Conservation (phyloP, 164 flowering plant genomes). For the Cinnamomum chago region DNA sequence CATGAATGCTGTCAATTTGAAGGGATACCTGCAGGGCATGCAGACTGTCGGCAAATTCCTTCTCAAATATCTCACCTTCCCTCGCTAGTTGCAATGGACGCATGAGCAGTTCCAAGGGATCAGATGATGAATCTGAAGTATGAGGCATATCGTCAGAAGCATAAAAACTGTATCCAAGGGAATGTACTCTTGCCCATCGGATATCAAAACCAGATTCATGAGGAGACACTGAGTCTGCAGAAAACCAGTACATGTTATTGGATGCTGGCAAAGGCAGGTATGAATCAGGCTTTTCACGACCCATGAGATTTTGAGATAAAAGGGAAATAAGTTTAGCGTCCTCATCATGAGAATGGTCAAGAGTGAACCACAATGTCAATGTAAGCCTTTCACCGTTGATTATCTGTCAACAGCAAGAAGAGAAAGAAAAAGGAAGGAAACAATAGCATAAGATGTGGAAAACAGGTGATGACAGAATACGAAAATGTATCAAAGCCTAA, state of each 20-base stretch:
- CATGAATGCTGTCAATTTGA: background rate
- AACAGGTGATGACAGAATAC: too few relatives aligned
- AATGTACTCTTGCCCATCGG: constrained; percentile 65
- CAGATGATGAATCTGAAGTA: constrained; percentile 19
- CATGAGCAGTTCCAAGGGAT: constrained; percentile 36
- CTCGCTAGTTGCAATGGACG: constrained; percentile 45
- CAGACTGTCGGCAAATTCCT: constrained; percentile 60
- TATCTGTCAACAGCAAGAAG: constrained; percentile 40
- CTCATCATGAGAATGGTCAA: constrained; percentile 73
- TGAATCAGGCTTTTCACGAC: constrained; percentile 18
- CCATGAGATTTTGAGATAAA: constrained; percentile 34
- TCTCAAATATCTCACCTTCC: constrained; percentile 41
- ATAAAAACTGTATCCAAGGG: constrained; percentile 55
- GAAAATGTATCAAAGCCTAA: too few relatives aligned
- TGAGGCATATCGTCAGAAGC: constrained; percentile 17
- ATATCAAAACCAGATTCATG: constrained; percentile 55
- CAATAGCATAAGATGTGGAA: background rate
- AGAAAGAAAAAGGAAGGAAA: background rate
- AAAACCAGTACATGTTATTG: constrained; percentile 87
- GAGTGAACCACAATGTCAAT: constrained; percentile 85
- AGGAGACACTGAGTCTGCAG: constrained; percentile 33
- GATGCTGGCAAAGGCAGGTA: constrained; percentile 67
- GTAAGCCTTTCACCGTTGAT: constrained; percentile 84
- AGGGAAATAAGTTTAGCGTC: constrained; percentile 71
- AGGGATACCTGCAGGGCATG: constrained; percentile 84